These are phyloP conservation scores for Baorangia bicolor DNA, from an alignment of 768 basidiomycete species.

Conservation along the genomic window DNA sequence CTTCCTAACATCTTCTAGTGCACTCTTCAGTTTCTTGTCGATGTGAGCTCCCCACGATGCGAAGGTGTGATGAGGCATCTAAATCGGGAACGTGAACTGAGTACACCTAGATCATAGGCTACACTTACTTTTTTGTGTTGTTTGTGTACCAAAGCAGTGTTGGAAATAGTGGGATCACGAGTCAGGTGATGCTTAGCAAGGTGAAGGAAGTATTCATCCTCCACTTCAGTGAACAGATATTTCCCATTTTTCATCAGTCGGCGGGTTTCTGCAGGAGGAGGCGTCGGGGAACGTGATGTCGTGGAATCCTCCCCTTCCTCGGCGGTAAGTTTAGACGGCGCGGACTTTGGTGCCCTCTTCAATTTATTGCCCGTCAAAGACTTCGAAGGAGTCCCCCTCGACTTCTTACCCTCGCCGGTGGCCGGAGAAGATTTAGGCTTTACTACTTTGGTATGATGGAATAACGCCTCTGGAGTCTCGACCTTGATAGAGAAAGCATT, in stretches of 20 bases:
- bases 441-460: background rate
- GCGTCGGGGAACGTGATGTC: constrained; percentile 40
- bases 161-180: constrained; percentile 47
- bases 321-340: background rate
- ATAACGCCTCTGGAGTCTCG: constrained; percentile 7
- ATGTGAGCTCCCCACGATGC: constrained; percentile 52
- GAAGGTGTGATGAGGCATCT: constrained; percentile 62
- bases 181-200: constrained; percentile 48
- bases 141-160: constrained; percentile 35
- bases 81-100: background rate
- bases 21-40: constrained; percentile 28
- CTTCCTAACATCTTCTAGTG: constrained; percentile 49
- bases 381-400: constrained; percentile 9
- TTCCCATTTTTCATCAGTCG: constrained; percentile 26
- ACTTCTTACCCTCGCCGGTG: background rate
- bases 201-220: constrained; percentile 45
- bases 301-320: constrained; percentile 1
- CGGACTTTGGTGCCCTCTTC: constrained; percentile 2
- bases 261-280: constrained; percentile 41
- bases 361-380: background rate
- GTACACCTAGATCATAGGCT: background rate
- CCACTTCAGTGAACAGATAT: constrained; percentile 50
- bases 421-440: constrained; percentile 8
- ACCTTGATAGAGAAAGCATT: constrained; percentile 11
- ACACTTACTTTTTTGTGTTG: constrained; percentile 47